Base-by-base conservation (phyloP, 148 eudicot genomes). In the Silene conica region DNA sequence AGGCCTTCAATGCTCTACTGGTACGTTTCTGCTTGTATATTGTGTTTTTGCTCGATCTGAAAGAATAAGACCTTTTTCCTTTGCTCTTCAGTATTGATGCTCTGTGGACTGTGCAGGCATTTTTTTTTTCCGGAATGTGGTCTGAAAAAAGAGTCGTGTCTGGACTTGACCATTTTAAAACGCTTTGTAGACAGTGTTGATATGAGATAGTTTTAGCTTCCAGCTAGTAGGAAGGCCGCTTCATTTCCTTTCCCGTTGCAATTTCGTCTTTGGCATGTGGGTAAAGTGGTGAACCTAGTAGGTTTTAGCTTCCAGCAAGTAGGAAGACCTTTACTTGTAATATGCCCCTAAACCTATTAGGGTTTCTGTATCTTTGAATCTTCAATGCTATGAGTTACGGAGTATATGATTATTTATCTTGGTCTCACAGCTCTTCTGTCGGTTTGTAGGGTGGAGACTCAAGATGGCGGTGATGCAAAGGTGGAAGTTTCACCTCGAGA, bases 391-490 rank as follows among this genome's bases (percentile, higher is more conserved):
- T 31, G 41, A 63, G 8, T 34, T 65, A 4, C 8, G 43, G 43
- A 38, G 43, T 6, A 65, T 20, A 65, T 65, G 1, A 63, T 26
- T 63, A 31, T 11, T 61, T 63, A 15, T 64, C 45, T 65, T 18
- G 69, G 69, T 65, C 69, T 34, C 69, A 65, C 0, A 23, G 48
- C n/a, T 38, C 50, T 34, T 65, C 69, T 65, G 11, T 20, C 56
- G 55, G 19, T 66, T 52, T 54, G 21, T 75, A 94, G 98, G 98
- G 98, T 85, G 79, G 98, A 94, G 88, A 94, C 98, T 56, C 98
- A 94, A 86, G 98, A 94, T 82, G 98, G 96, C 63, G 98, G 98
- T 78, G 96, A 94, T 85, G 97, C 98, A 28, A 94, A 89, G 92
- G 86, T 89, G 75, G 97, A 94, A 59, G 92, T 82, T 80, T 91